Evolutionary conservation across 805 yeast species (phyloP).

Genomic region (Diddensiella transvaalensis): DNA sequence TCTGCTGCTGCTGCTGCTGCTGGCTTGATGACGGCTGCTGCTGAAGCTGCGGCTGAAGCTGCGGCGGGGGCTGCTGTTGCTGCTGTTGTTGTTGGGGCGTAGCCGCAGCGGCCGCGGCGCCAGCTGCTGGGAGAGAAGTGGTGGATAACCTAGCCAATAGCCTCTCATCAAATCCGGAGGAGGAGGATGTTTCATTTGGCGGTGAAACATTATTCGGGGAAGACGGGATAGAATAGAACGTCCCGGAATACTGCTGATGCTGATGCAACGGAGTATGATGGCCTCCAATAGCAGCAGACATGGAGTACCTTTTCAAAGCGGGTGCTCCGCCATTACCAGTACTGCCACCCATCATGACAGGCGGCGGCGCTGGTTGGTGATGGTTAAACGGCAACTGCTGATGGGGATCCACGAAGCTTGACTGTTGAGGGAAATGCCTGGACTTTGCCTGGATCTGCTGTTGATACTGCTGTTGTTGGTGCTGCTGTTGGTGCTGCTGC

Average conservation of each 20-base stretch:
- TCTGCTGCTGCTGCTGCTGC: not conserved
- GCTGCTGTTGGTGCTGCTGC: too few species aligned
- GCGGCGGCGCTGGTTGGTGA: not conserved
- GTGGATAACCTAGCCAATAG: constrained; percentile 1
- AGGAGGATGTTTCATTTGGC: constrained; percentile 1
- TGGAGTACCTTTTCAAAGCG: not conserved
- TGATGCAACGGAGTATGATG: not conserved
- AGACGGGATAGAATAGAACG: constrained; percentile 3
- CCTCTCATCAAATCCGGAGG: not conserved
- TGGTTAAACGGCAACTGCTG: too few species aligned
- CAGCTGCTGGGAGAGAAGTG: constrained; percentile 2
- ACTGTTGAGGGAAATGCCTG: too few species aligned
- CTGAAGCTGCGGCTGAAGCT: constrained; percentile 2
- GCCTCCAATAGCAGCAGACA: not conserved
- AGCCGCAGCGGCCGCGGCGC: not conserved
- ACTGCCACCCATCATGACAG: too few species aligned
- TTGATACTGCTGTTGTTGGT: too few species aligned
- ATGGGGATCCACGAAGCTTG: too few species aligned
- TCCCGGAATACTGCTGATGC: not conserved
- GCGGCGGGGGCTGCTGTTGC: not conserved
- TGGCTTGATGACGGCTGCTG: too few species aligned
- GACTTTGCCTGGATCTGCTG: too few species aligned
- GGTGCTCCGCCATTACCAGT: not conserved
- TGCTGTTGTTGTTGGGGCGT: not conserved
- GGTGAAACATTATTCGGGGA: constrained; percentile 5